phyloP scores from a whole-genome alignment of 768 basidiomycete genomes.

The Panellus pusillus region DNA sequence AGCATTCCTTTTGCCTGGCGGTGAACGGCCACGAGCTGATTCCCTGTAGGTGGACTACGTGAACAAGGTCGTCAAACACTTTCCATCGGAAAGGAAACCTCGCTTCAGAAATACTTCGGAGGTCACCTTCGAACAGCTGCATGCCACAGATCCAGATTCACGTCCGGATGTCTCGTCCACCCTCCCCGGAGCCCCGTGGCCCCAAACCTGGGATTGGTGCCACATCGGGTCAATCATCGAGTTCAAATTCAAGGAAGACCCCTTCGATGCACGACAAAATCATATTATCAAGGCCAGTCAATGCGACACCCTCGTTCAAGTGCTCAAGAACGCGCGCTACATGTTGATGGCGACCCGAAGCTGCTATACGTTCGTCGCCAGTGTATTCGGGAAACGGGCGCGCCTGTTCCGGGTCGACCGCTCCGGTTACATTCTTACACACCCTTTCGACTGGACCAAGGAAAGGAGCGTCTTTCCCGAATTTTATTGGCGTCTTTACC shows the following conservation, averaged over 20 bases:
- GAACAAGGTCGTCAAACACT: too few species aligned
- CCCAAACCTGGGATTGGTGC: background rate
- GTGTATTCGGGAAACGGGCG: background rate
- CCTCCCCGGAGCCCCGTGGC: background rate
- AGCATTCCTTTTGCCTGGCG: too few species aligned
- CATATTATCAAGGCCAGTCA: background rate
- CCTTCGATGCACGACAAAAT: background rate
- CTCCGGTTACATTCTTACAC: background rate
- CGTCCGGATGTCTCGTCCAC: background rate
- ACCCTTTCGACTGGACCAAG: background rate
- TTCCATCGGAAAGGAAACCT: too few species aligned
- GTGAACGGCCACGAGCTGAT: too few species aligned
- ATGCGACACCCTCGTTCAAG: background rate
- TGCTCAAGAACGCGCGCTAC: background rate
- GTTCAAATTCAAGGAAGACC: background rate
- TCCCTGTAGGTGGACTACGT: too few species aligned
- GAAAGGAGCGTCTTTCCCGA: background rate
- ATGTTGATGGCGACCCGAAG: background rate
- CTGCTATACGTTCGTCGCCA: background rate
- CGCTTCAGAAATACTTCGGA: too few species aligned
- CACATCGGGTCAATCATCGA: background rate
- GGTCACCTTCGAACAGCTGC: background rate
- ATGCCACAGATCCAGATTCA: background rate
- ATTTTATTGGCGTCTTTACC: slow-evolving; percentile 4
- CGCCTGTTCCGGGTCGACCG: slow-evolving; percentile 6